Percentiles rank a stretch among this genome's conserved stretches.
Evolutionary conservation across 2,329 filamentous ascomycete genomes (phyloP).

Genomic region (Mariannaea sp.): DNA sequence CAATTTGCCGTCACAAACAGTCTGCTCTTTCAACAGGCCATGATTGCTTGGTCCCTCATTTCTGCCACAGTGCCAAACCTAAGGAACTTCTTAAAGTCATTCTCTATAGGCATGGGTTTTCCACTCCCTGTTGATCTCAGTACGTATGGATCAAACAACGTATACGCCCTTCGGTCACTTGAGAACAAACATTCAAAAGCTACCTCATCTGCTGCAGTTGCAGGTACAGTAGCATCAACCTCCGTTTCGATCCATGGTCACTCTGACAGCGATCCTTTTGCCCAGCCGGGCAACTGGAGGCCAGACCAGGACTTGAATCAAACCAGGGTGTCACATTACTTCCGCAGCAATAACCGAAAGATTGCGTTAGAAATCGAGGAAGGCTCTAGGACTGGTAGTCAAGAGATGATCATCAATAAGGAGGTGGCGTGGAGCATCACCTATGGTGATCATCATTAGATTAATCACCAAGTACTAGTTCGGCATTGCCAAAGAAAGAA

Average conservation of each 20-base stretch:
- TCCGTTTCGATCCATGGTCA: conserved; percentile 5
- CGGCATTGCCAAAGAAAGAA: too few species aligned
- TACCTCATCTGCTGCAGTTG: conserved; percentile 8
- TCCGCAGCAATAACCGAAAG: conserved; percentile 12
- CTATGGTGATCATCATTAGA: conserved; percentile 17
- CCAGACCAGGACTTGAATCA: conserved; percentile 19
- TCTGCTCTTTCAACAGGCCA: conserved; percentile 23
- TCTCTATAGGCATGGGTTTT: conserved; percentile 31
- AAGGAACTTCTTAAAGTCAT: conserved; percentile 31
- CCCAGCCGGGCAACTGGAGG: conserved; percentile 22
- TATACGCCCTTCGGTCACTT: conserved; percentile 26
- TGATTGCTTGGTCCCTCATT: conserved; percentile 29
- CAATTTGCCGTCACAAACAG: conserved; percentile 27
- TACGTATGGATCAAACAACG: conserved; percentile 1
- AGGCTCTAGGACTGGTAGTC: conserved; percentile 25
- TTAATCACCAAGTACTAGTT: background rate
- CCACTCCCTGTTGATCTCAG: conserved; percentile 21
- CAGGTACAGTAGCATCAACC: conserved; percentile 3
- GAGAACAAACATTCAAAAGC: conserved; percentile 15
- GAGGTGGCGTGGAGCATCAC: conserved; percentile 25
- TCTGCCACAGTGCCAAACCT: conserved; percentile 30
- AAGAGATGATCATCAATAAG: conserved; percentile 31
- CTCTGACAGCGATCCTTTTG: conserved; percentile 10
- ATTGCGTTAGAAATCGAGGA: conserved; percentile 18
- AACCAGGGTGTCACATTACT: background rate